These are phyloP conservation scores for Nelumbo lutea DNA, from an alignment of 164 flowering plant genomes.

Conservation along the genomic window DNA sequence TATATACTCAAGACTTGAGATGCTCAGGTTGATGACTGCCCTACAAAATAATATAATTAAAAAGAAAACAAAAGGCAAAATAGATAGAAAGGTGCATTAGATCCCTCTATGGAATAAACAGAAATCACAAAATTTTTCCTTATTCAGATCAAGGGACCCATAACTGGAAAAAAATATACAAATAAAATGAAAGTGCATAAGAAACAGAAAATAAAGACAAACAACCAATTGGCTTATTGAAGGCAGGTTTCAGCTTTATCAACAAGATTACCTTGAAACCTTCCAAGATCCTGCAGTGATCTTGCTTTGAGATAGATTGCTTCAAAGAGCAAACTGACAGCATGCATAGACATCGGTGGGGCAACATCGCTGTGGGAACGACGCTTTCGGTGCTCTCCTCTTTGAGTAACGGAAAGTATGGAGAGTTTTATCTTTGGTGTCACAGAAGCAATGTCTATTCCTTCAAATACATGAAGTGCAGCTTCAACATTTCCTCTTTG, in stretches of 20 bases:
- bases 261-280: conserved; percentile 50
- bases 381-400: conserved; percentile 48
- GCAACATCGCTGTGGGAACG: conserved; percentile 50
- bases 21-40: too few relatives aligned
- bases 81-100: not conserved
- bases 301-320: conserved; percentile 84
- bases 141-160: not conserved
- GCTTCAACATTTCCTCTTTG: conserved; percentile 83
- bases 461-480: conserved; percentile 90
- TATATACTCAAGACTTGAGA: not conserved
- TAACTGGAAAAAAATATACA: not conserved
- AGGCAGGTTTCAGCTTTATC: not conserved
- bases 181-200: not conserved
- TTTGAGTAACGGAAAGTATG: conserved; percentile 49
- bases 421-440: conserved; percentile 60
- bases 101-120: not conserved
- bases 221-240: not conserved
- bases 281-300: conserved; percentile 65
- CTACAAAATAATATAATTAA: too few relatives aligned
- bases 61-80: too few relatives aligned
- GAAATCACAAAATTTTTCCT: not conserved
- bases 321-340: conserved; percentile 78
- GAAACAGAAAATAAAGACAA: not conserved
- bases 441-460: conserved; percentile 76
- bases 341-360: conserved; percentile 77